Conservation (phyloP, 2,329 filamentous ascomycete species). For the Dendrostoma leiphaemia region DNA sequence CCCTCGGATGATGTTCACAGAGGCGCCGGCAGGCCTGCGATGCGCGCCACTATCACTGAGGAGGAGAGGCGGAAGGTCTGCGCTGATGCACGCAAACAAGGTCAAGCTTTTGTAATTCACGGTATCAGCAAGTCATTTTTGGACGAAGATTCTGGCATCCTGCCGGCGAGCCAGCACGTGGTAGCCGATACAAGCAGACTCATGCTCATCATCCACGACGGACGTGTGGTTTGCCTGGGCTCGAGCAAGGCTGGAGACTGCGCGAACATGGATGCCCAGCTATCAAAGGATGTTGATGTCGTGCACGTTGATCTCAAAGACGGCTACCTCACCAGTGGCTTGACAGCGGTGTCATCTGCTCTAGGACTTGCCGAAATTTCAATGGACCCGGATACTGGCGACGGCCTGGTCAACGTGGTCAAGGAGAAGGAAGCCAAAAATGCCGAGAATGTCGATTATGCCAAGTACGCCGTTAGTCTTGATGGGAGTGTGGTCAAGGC, state of each 20-base stretch:
- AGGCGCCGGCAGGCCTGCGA: constrained; percentile 20
- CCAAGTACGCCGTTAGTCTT: constrained; percentile 39
- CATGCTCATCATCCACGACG: constrained; percentile 38
- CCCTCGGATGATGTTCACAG: background rate
- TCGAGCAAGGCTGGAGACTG: constrained; percentile 27
- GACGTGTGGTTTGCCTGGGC: constrained; percentile 39
- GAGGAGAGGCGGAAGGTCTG: constrained; percentile 27
- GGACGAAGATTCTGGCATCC: constrained; percentile 19
- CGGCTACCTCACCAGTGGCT: constrained; percentile 45
- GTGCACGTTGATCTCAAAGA: constrained; percentile 37
- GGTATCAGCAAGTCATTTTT: constrained; percentile 37
- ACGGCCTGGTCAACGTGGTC: constrained; percentile 38
- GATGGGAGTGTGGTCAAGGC: constrained; percentile 28
- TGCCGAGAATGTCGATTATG: constrained; percentile 31
- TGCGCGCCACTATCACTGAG: constrained; percentile 24
- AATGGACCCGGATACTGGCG: constrained; percentile 40
- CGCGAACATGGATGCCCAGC: constrained; percentile 22
- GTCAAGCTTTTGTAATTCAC: constrained; percentile 32
- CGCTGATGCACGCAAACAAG: constrained; percentile 18
- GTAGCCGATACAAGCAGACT: constrained; percentile 20
- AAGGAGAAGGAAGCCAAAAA: constrained; percentile 22
- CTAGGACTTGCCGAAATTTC: constrained; percentile 52
- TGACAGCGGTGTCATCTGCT: constrained; percentile 46
- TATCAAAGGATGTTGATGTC: constrained; percentile 21
- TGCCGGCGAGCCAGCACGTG: background rate